These are phyloP conservation scores for Suhomyces bribrorum DNA, from an alignment of 1,139 yeast genomes.

Conservation along the genomic window DNA sequence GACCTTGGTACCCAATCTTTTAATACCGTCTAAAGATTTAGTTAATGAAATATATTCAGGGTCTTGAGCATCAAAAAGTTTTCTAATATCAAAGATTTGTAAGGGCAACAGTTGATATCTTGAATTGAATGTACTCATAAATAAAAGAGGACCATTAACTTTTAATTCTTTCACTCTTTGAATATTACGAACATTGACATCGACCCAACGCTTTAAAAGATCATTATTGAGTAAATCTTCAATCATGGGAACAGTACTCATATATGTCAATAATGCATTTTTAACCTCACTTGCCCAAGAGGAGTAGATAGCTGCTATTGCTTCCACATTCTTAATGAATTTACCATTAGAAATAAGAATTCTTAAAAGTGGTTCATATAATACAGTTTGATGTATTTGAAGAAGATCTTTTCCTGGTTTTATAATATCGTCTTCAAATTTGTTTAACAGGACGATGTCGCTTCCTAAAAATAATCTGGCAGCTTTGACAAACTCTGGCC, in stretches of 20 bases:
- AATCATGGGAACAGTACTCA: constrained; percentile 39
- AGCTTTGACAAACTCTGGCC: constrained; percentile 47
- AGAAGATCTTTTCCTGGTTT: constrained; percentile 63
- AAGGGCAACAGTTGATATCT: constrained; percentile 72
- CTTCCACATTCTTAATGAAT: constrained; percentile 52
- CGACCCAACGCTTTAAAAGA: constrained; percentile 54
- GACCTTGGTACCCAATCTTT: constrained; percentile 38
- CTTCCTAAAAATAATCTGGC: constrained; percentile 47
- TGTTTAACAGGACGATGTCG: constrained; percentile 35
- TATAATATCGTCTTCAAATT: constrained; percentile 63
- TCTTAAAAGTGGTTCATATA: constrained; percentile 54
- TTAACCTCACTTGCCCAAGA: constrained; percentile 67
- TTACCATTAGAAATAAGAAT: constrained; percentile 59
- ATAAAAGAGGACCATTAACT: constrained; percentile 59
- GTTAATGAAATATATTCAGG: constrained; percentile 57
- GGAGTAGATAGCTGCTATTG: constrained; percentile 61
- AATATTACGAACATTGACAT: constrained; percentile 42
- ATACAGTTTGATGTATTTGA: constrained; percentile 53
- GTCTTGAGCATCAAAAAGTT: constrained; percentile 45
- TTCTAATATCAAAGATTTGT: constrained; percentile 61
- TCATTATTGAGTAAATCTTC: constrained; percentile 39
- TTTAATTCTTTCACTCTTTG: constrained; percentile 45
- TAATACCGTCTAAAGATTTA: constrained; percentile 51
- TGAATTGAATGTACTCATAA: constrained; percentile 75
- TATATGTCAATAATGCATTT: constrained; percentile 58